A percentile compares a stretch with the other conserved stretches of the same genome.
These are phyloP conservation scores for Coniophora puteana DNA, from an alignment of 1,284 basidiomycete species.

Conservation along the genomic window DNA sequence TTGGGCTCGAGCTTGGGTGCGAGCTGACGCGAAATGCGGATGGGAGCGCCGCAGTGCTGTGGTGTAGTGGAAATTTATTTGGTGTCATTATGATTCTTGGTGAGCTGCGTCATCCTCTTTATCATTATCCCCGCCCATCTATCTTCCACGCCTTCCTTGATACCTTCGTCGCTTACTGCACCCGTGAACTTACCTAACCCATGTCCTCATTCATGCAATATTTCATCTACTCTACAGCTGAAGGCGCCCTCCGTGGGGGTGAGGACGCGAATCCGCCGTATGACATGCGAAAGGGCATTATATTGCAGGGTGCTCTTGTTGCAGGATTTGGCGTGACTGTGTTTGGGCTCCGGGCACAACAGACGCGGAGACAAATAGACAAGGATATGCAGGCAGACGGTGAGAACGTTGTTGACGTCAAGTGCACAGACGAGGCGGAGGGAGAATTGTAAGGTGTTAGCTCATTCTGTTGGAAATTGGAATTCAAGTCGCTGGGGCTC, in stretches of 20 bases:
- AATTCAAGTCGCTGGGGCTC: no score
- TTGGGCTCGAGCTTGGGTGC: constrained; percentile 70
- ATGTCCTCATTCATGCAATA: no score
- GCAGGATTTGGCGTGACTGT: constrained; percentile 34
- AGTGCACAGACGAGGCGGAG: constrained; percentile 6
- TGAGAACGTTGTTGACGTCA: constrained; percentile 58
- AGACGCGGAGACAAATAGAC: constrained; percentile 57
- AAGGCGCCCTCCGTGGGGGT: constrained; percentile 61
- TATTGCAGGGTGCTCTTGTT: constrained; percentile 57
- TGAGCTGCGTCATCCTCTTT: no score
- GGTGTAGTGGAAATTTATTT: constrained; percentile 71
- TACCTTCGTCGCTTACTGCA: constrained; percentile 28
- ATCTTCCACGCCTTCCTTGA: not conserved
- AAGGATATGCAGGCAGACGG: no score
- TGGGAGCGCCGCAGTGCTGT: constrained; percentile 68
- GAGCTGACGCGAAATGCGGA: constrained; percentile 77
- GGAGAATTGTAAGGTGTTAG: no score
- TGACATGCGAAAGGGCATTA: constrained; percentile 62
- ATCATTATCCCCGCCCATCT: constrained; percentile 17
- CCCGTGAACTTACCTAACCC: no score
- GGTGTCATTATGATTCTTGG: constrained; percentile 60
- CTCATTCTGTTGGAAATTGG: no score
- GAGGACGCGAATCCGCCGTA: constrained; percentile 56
- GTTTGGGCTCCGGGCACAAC: constrained; percentile 53
- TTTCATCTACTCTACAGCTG: no score